Evolutionary conservation across 1,284 basidiomycete genomes (phyloP), one percentile per base, ranked within the genome.

Genomic region (Pterula multifida): DNA sequence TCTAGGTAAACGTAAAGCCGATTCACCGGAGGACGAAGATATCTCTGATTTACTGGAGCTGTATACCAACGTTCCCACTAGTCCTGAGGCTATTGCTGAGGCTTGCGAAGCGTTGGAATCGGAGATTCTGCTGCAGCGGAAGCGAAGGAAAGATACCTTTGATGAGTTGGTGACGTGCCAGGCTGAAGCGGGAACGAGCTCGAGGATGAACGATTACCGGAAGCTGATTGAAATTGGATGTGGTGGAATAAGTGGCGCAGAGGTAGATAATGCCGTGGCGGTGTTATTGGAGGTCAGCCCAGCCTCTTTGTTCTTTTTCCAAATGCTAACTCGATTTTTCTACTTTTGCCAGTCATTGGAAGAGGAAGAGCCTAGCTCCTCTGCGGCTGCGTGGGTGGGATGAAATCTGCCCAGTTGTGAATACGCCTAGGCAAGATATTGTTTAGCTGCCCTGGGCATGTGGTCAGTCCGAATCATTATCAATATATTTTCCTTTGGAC

Each of bases 141-240:
- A 78, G 62, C 76, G 81, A 57, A 75, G 88, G 59, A 79, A 76
- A 58, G 74, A 72, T 22, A 69, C 80, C 54, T 90, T 94, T 57
- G 81, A 83, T 45, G 76, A 81, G 55, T 68, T 89, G 55, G 87
- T 88, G 25, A 78, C 74, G 49, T 84, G 85, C 61, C 89, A 91
- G 63, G 85, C 89, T 17, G 90, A 92, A 66, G 82, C 88, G 12
- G 92, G 92, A 3, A 95, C 91, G 1, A 81, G 85, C 25, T 89
- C 88, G 21, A 76, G 83, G 54, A 92, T 96, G 79, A 75, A 79
- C 1, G 86, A 93, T 56, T 97, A 96, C 63, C 73, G 91, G 55
- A 73, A 83, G 54, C 66, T 96, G 50, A 90, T 96, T 58, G 84
- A 85, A 17, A 81, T 90, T 11, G 90, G 89, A 0, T 92, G 90